phyloP scores from a whole-genome alignment of 2,329 filamentous ascomycete species.

The Ophiostoma triangulosporum region DNA sequence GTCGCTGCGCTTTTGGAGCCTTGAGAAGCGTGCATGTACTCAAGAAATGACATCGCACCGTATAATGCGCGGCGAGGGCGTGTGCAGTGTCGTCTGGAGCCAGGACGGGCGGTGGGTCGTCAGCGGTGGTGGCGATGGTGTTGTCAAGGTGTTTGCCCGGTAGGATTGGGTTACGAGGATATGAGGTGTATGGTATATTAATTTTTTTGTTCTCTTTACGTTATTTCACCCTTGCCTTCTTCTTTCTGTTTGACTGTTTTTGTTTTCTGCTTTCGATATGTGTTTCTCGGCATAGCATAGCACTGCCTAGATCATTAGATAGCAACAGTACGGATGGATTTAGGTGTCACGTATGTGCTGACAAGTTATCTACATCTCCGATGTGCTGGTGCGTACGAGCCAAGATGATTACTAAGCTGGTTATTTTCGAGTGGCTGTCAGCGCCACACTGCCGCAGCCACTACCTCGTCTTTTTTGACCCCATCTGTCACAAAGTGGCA shows the following conservation, averaged over 20 bases:
- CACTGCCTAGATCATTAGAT: not conserved
- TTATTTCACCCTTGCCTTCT: not conserved
- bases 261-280: not conserved
- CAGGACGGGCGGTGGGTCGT: conserved; percentile 91
- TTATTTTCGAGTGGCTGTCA: no score
- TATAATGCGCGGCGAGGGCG: conserved; percentile 89
- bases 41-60: conserved; percentile 91
- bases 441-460: no score
- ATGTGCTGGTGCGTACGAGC: no score
- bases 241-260: not conserved
- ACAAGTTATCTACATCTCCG: no score
- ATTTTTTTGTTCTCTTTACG: not conserved
- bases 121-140: conserved; percentile 84
- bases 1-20: conserved; percentile 88
- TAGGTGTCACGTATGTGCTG: no score
- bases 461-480: no score
- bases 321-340: not conserved
- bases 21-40: conserved; percentile 89
- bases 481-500: no score
- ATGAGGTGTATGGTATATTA: not conserved
- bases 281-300: not conserved
- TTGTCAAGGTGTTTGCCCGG: conserved; percentile 79
- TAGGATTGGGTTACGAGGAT: conserved; percentile 20
- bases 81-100: conserved; percentile 91
- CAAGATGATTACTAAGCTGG: no score